These are phyloP conservation scores for Pelargonium australe DNA, from an alignment of 441 rosid genomes.

Conservation along the genomic window DNA sequence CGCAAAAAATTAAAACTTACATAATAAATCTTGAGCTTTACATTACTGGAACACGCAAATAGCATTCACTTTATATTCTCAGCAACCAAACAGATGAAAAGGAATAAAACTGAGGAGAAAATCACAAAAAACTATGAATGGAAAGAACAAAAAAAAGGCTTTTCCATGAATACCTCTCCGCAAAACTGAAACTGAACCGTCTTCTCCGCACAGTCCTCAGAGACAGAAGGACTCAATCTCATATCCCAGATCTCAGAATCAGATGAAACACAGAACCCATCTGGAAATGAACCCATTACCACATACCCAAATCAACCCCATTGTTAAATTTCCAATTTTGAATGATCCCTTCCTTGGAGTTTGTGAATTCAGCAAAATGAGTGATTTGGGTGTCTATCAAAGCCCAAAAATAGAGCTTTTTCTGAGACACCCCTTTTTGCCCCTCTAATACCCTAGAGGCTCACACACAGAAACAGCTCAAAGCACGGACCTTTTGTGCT, in stretches of 20 bases:
- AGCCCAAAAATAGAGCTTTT: conserved; percentile 57
- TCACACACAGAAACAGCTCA: background rate
- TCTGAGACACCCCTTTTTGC: conserved; percentile 18
- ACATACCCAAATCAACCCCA: conserved; percentile 20
- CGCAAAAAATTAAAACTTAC: background rate
- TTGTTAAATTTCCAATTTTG: conserved; percentile 24
- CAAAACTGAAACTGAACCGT: conserved; percentile 3
- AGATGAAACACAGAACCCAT: conserved; percentile 16
- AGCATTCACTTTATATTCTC: background rate
- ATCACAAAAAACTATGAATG: background rate
- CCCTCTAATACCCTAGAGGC: conserved; percentile 23
- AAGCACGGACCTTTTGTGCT: conserved; percentile 6
- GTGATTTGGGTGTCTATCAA: conserved; percentile 33
- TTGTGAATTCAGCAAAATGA: conserved; percentile 21
- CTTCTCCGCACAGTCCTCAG: background rate
- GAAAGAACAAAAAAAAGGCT: background rate
- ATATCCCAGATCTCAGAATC: conserved; percentile 13
- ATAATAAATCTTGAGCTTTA: background rate
- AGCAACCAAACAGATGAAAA: background rate
- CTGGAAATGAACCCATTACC: background rate
- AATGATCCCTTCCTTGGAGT: conserved; percentile 17
- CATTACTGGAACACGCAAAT: background rate
- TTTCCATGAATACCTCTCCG: conserved; percentile 27
- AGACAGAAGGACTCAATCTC: background rate
- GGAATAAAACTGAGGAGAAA: background rate